Evolutionary conservation across 208 protist species (phyloP), one percentile per base, ranked within the genome.

Genomic region (Trypanosoma avium): DNA sequence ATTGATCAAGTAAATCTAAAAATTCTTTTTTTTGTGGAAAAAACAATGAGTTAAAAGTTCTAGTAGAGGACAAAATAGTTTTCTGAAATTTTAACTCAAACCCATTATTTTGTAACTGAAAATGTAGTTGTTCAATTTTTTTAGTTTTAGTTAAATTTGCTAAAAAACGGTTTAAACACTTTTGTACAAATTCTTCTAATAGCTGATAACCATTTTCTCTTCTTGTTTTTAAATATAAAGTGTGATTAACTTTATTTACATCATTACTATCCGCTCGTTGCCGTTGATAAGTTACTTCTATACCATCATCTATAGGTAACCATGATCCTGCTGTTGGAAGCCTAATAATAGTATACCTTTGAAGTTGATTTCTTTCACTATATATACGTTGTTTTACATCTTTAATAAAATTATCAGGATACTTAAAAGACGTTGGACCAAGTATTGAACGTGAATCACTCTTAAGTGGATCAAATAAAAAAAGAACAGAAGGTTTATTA

Each of bases 1-100:
- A 97, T 53, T 83, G 63, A 58, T 93, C 81, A 47, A 97, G 59
- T 19, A 95, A 67, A 49, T 72, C 61, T 59, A 97, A 45, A 53
- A 92, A 68, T 40, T 73, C 48, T 29, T 81, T 67, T 49, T 85
- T 79, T 55, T 89, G 73, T 17, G 83, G 76, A 67, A 97, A 95
- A 64, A 95, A 97, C 7, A 97, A 65, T 10, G 87, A 87, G 58
- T 91, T 78, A 65, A 97, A 88, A 0, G 75, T 71, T 81, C 73
- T 93, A 83, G 30, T 84, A 62, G 67, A 73, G 3, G 63, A 35
- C 43, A 84, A 65, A 26, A 10, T 27, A 66, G 49, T 75, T 50
- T 54, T 68, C 27, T 84, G 78, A 67, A 92, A 94, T 35, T 67
- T 32, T 29, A 90, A 55, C 13, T 6, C 26, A 0, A 35, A 19